These are phyloP conservation scores for Hygrocybe punicea DNA, from an alignment of 768 basidiomycete species.

Conservation along the genomic window DNA sequence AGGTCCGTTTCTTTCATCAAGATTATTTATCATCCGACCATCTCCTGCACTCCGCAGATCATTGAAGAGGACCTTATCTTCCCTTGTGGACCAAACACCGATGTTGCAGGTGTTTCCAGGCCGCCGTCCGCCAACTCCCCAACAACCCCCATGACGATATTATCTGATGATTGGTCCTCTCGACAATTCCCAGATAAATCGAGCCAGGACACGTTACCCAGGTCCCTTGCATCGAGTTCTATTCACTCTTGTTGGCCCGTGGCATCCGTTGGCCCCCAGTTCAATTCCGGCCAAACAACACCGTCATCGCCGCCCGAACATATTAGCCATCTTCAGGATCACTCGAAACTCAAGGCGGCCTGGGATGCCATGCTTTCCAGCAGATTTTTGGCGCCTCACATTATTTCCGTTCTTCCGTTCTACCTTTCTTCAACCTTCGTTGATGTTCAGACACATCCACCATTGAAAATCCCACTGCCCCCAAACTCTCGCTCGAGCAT, in stretches of 20 bases:
- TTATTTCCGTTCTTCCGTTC: constrained; percentile 62
- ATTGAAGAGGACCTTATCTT: constrained; percentile 75
- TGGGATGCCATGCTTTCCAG: constrained; percentile 67
- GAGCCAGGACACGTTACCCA: background rate
- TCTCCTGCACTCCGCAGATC: constrained; percentile 50
- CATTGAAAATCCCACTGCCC: constrained; percentile 53
- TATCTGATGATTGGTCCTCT: constrained; percentile 22
- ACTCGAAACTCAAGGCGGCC: constrained; percentile 54
- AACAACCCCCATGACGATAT: constrained; percentile 23
- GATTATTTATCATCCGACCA: background rate
- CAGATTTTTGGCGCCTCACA: constrained; percentile 52
- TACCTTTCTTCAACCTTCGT: constrained; percentile 58
- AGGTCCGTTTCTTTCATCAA: constrained; percentile 43
- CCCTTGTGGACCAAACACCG: constrained; percentile 43
- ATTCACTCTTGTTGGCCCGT: background rate
- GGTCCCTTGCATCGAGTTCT: background rate
- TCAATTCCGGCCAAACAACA: constrained; percentile 7
- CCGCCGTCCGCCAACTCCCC: constrained; percentile 8
- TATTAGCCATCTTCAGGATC: constrained; percentile 52
- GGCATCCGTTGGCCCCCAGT: constrained; percentile 9
- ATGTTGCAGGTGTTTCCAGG: constrained; percentile 10
- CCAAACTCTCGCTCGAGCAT: constrained; percentile 40
- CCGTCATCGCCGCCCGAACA: constrained; percentile 11
- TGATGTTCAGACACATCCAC: constrained; percentile 48
- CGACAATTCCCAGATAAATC: background rate